These are phyloP conservation scores for Pyrus bretschneideri DNA, from an alignment of 306 rosid species.

Conservation along the genomic window DNA sequence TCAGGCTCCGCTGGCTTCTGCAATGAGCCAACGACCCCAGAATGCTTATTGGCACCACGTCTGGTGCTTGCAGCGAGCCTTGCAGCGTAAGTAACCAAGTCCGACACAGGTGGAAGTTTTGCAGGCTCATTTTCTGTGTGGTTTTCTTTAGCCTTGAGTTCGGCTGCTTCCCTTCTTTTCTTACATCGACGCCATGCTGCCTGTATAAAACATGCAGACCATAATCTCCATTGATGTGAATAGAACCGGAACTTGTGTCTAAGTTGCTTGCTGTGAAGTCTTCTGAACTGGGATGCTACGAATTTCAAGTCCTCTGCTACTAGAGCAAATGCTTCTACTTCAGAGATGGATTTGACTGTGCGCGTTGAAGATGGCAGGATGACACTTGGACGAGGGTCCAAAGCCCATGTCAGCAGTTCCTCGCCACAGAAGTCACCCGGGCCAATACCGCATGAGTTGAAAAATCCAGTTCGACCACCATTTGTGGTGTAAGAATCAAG, in stretches of 20 bases:
- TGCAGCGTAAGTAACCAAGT: conserved; percentile 17
- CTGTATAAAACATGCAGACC: conserved; percentile 86
- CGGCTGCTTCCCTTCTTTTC: conserved; percentile 51
- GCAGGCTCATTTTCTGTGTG: conserved; percentile 11
- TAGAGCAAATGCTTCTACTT: conserved; percentile 93
- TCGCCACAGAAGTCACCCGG: conserved; percentile 96
- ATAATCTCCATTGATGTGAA: conserved; percentile 90
- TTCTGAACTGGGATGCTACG: conserved; percentile 79
- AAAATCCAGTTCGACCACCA: conserved; percentile 89
- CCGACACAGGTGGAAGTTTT: conserved; percentile 16
- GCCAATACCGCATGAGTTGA: conserved; percentile 71
- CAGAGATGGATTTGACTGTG: conserved; percentile 69
- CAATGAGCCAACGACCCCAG: conserved; percentile 46
- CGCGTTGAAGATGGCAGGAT: conserved; percentile 80
- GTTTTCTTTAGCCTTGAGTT: conserved; percentile 42
- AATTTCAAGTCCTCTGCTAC: conserved; percentile 85
- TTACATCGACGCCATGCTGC: conserved; percentile 73
- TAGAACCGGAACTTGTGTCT: conserved; percentile 74
- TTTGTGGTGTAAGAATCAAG: conserved; percentile 93
- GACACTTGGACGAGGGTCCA: conserved; percentile 69
- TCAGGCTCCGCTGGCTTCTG: conserved; percentile 81
- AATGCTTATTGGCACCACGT: conserved; percentile 27
- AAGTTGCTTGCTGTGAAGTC: conserved; percentile 74
- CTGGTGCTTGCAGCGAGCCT: conserved; percentile 27
- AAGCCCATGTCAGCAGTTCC: conserved; percentile 89